phyloP scores from a whole-genome alignment of 495 filamentous ascomycete genomes.

The Corynascus novoguineensis region DNA sequence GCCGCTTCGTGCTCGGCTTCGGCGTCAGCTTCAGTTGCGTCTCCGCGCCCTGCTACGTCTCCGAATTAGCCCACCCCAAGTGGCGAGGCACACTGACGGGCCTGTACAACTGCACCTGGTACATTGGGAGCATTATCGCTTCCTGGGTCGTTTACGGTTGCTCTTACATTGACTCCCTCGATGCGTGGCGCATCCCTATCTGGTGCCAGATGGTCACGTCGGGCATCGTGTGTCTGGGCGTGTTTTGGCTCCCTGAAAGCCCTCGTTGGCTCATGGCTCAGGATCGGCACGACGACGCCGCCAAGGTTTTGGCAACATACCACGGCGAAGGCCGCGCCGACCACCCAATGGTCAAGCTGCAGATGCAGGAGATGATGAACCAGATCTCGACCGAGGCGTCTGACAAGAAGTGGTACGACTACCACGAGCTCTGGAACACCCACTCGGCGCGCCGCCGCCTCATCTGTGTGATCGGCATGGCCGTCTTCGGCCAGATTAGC shows the following conservation, averaged over 20 bases:
- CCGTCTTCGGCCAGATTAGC: slow-evolving; percentile 62
- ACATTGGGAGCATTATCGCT: slow-evolving; percentile 29
- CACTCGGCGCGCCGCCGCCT: slow-evolving; percentile 55
- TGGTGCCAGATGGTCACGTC: slow-evolving; percentile 37
- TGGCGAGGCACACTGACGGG: slow-evolving; percentile 58
- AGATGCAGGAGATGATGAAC: slow-evolving; percentile 54
- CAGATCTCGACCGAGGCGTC: slow-evolving; percentile 48
- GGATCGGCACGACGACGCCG: slow-evolving; percentile 45
- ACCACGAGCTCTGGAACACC: slow-evolving; percentile 55
- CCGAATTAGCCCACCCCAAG: slow-evolving; percentile 67
- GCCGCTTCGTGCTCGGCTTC: slow-evolving; percentile 73
- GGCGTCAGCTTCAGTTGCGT: slow-evolving; percentile 61
- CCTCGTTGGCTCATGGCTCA: slow-evolving; percentile 39
- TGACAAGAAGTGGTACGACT: slow-evolving; percentile 67
- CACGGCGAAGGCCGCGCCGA: slow-evolving; percentile 44
- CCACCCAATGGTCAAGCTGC: slow-evolving; percentile 51
- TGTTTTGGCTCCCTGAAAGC: slow-evolving; percentile 35
- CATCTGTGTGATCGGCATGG: slow-evolving; percentile 56
- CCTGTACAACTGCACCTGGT: slow-evolving; percentile 36
- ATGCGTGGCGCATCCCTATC: slow-evolving; percentile 34
- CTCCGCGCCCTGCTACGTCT: slow-evolving; percentile 69
- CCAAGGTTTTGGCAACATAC: slow-evolving; percentile 48
- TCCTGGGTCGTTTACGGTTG: slow-evolving; percentile 31
- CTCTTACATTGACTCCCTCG: slow-evolving; percentile 17
- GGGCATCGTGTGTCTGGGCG: slow-evolving; percentile 28